Evolutionary conservation across 1,139 yeast species (phyloP).

Genomic region (Pichia sp.): DNA sequence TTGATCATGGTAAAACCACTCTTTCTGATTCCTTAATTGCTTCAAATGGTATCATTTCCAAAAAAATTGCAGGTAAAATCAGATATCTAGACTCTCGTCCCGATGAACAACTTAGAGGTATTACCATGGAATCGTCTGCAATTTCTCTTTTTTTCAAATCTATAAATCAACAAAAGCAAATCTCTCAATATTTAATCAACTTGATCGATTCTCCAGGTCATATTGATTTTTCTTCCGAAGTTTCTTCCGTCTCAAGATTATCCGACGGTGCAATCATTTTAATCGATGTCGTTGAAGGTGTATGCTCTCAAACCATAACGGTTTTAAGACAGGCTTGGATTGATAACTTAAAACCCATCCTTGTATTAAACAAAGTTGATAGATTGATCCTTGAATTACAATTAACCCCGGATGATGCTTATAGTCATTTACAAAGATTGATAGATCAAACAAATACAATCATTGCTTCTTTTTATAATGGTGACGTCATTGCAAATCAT

Average conservation of each 20-base stretch:
- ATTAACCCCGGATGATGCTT: slow-evolving; percentile 80
- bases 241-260: slow-evolving; percentile 86
- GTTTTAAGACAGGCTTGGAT: slow-evolving; percentile 95
- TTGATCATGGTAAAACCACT: slow-evolving; percentile 97
- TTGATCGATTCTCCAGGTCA: slow-evolving; percentile 98
- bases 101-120: slow-evolving; percentile 93
- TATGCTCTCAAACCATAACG: slow-evolving; percentile 92
- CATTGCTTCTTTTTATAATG: slow-evolving; percentile 86
- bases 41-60: slow-evolving; percentile 93
- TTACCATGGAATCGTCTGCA: slow-evolving; percentile 96
- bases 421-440: slow-evolving; percentile 65
- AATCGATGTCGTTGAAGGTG: slow-evolving; percentile 97
- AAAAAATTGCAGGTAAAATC: slow-evolving; percentile 90
- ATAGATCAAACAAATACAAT: slow-evolving; percentile 95
- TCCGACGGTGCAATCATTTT: slow-evolving; percentile 96
- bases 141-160: slow-evolving; percentile 79
- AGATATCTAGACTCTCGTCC: slow-evolving; percentile 89
- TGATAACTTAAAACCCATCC: slow-evolving; percentile 79
- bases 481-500: slow-evolving; percentile 91
- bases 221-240: slow-evolving; percentile 94
- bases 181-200: slow-evolving; percentile 78
- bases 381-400: slow-evolving; percentile 77
- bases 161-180: slow-evolving; percentile 39
- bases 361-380: slow-evolving; percentile 92
- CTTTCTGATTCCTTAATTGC: slow-evolving; percentile 88